These are phyloP conservation scores for Kodamaea kaohsiungensis DNA, from an alignment of 805 yeast species.

Conservation along the genomic window DNA sequence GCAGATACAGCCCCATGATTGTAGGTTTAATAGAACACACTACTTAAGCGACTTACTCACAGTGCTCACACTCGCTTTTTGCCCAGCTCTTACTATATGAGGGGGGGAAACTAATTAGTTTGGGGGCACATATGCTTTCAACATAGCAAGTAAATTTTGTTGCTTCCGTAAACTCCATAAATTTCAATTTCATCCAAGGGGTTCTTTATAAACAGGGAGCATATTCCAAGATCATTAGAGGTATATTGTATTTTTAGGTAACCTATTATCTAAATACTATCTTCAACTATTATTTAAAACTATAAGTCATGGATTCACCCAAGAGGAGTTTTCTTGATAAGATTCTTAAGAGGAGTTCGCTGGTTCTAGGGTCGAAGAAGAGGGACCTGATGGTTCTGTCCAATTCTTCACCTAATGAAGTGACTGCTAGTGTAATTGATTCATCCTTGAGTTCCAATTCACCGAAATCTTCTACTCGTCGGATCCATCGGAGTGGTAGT, in stretches of 20 bases:
- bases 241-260: background rate
- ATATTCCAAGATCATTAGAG: background rate
- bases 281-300: background rate
- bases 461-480: slow-evolving; percentile 1
- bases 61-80: too few relatives aligned
- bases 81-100: background rate
- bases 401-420: background rate
- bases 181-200: background rate
- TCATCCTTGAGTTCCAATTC: background rate
- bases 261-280: background rate
- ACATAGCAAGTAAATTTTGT: background rate
- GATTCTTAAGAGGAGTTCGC: slow-evolving; percentile 15
- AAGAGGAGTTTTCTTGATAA: slow-evolving; percentile 16
- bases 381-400: background rate
- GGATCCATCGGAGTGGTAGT: background rate
- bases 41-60: too few relatives aligned
- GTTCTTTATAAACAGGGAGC: background rate
- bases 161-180: background rate
- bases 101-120: background rate
- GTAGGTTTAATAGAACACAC: too few relatives aligned
- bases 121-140: background rate
- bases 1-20: too few relatives aligned
- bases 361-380: slow-evolving; percentile 1
- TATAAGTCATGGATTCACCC: slow-evolving; percentile 1
- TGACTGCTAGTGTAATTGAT: background rate